Percentiles rank a stretch among this genome's conserved stretches.
Evolutionary conservation across 768 basidiomycete species (phyloP).

Genomic region (Termitomyces titanicus): DNA sequence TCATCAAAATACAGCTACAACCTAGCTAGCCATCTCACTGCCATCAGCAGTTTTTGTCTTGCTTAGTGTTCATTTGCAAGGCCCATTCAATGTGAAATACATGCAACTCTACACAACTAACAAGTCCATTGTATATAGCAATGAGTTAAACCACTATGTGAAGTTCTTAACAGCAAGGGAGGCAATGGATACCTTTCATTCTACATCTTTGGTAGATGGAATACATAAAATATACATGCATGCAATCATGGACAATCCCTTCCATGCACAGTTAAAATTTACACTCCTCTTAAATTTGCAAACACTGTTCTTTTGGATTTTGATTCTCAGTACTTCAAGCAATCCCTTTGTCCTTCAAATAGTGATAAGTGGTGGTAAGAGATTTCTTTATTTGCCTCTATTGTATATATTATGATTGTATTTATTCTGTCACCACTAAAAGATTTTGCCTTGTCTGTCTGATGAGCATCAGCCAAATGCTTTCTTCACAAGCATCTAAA

Average conservation of each 20-base stretch:
- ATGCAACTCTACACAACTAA: slow-evolving; percentile 17
- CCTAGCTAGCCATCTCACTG: slow-evolving; percentile 11
- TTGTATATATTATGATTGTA: not conserved
- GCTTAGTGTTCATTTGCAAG: slow-evolving; percentile 4
- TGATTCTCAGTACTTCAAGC: not conserved
- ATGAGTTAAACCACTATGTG: slow-evolving; percentile 4
- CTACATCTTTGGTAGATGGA: not conserved
- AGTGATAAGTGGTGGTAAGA: slow-evolving; percentile 7
- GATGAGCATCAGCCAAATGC: slow-evolving; percentile 1
- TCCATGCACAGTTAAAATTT: slow-evolving; percentile 8
- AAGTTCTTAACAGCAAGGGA: slow-evolving; percentile 12
- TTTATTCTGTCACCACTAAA: not conserved
- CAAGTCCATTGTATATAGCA: slow-evolving; percentile 10
- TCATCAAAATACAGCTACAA: slow-evolving; percentile 12
- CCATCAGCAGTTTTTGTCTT: slow-evolving; percentile 11
- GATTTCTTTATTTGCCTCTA: not conserved
- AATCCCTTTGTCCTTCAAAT: slow-evolving; percentile 1
- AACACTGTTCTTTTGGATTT: not conserved
- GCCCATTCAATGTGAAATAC: slow-evolving; percentile 5
- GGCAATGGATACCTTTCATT: slow-evolving; percentile 5
- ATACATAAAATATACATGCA: slow-evolving; percentile 5
- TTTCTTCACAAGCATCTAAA: slow-evolving; percentile 1
- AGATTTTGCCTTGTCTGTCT: slow-evolving; percentile 1
- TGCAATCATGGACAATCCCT: not conserved
- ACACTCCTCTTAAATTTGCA: not conserved